These are phyloP conservation scores for Trametes polyzona DNA, from an alignment of 1,284 basidiomycete genomes.

Conservation along the genomic window DNA sequence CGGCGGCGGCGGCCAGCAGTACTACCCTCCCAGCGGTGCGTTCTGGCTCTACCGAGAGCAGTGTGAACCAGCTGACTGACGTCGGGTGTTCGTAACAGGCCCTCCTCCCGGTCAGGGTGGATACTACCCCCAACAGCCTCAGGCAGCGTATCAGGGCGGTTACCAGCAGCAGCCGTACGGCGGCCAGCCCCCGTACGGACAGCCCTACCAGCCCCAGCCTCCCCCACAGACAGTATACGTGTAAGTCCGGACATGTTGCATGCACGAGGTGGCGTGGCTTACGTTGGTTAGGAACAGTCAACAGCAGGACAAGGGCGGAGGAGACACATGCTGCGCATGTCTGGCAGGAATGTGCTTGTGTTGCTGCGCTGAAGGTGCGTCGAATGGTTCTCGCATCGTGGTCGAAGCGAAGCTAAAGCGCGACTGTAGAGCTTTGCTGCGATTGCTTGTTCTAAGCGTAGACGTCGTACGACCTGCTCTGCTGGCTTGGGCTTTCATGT, in stretches of 20 bases:
- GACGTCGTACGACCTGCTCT: slow-evolving; percentile 17
- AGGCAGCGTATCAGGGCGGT: slow-evolving; percentile 40
- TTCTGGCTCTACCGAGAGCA: background rate
- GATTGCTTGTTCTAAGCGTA: slow-evolving; percentile 65
- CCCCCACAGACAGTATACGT: slow-evolving; percentile 76
- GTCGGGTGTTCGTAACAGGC: slow-evolving; percentile 39
- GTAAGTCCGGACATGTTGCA: slow-evolving; percentile 44
- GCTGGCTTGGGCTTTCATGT: slow-evolving; percentile 11
- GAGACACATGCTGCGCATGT: slow-evolving; percentile 66
- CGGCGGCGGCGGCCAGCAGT: slow-evolving; percentile 48
- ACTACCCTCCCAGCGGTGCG: slow-evolving; percentile 73
- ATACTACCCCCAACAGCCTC: slow-evolving; percentile 40
- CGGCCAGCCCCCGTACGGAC: slow-evolving; percentile 33
- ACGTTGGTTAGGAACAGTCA: slow-evolving; percentile 6
- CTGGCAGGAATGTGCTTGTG: slow-evolving; percentile 73
- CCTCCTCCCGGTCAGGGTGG: slow-evolving; percentile 66
- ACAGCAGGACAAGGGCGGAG: slow-evolving; percentile 45
- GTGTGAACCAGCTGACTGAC: background rate
- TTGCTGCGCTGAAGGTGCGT: slow-evolving; percentile 78
- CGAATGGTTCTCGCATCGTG: too few species aligned
- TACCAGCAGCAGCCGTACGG: slow-evolving; percentile 60
- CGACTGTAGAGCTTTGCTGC: slow-evolving; percentile 61
- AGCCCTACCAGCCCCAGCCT: slow-evolving; percentile 66
- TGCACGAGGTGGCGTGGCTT: background rate
- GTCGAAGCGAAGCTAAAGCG: too few species aligned